These are phyloP conservation scores for Capronia coronata DNA, from an alignment of 2,329 filamentous ascomycete genomes.

Conservation along the genomic window DNA sequence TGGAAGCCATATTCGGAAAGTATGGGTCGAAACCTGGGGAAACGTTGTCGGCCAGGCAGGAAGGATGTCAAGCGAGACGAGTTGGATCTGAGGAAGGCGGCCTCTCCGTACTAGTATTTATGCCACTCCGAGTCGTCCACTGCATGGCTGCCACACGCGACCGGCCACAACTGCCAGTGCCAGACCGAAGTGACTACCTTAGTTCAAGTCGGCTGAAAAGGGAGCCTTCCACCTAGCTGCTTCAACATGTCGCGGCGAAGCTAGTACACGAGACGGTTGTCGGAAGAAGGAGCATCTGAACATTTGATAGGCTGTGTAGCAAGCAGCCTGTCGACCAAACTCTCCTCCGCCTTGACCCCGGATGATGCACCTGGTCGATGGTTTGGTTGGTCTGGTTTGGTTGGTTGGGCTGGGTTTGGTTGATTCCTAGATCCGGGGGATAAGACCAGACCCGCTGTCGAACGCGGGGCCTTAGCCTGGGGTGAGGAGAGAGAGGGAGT, in stretches of 20 bases:
- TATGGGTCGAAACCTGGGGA: neutral
- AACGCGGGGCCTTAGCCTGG: neutral
- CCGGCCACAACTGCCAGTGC: neutral
- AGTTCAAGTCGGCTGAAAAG: too few species aligned
- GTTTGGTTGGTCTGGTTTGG: neutral
- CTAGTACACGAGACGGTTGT: neutral
- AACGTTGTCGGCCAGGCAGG: neutral
- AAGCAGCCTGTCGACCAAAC: too few species aligned
- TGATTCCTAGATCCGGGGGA: too few species aligned
- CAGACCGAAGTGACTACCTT: too few species aligned
- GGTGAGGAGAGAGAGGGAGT: neutral
- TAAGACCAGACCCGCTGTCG: neutral
- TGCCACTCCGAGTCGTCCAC: neutral
- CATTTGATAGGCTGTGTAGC: neutral
- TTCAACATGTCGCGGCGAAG: neutral
- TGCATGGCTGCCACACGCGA: neutral
- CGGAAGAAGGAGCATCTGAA: neutral
- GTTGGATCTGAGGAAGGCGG: neutral
- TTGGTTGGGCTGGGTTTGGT: too few species aligned
- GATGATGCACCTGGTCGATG: slow-evolving; percentile 8
- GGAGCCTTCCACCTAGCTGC: too few species aligned
- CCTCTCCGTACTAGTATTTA: neutral
- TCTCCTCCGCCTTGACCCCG: slow-evolving; percentile 3
- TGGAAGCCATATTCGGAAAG: slow-evolving; percentile 11
- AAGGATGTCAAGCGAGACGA: neutral